Base-by-base conservation (phyloP, 345 rosid species). In the Excoecaria cochinchinensis region DNA sequence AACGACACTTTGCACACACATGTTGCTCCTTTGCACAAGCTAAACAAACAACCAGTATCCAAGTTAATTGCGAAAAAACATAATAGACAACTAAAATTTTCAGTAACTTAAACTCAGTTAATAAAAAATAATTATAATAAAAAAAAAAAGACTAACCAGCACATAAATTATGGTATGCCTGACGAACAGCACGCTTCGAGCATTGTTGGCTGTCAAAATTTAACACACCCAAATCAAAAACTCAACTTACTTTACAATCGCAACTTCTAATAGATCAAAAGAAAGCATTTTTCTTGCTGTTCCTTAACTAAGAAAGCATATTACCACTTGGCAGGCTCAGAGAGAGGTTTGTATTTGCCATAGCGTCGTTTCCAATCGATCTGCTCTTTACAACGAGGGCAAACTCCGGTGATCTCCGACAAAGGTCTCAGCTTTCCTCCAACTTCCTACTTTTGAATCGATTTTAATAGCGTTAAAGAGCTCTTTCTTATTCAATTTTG, bases 291-390 rank as follows among this genome's bases (percentile, higher is more conserved):
- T 6, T 38, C 63, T 50, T 16, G 69, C 51, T n/a, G 59, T 51
- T 48, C 50, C 38, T 69, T 1, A 51, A 38, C 22, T 19, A 57
- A 63, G 48, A 36, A 38, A 59, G 22, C 48, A 64, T 31, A 39
- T 39, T 71, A 91, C 99, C 99, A 95, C 83, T 95, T 95, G 67
- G 98, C 89, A 36, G 99, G 87, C 78, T 93, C 93, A 36, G 85
- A 73, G 38, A 95, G 86, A 50, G 85, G 69, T 78, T 95, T 95
- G 86, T 95, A 95, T 80, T 95, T 95, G 14, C 99, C 98, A 52
- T 95, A 95, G 12, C 84, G 87, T 48, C 99, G 98, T 74, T 95
- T 95, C 98, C 99, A 93, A 44, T 91, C 98, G 69, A 95, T 95
- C 85, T 95, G 97, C 3, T 91, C 99, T 65, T 85, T 86, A 78